Conservation (phyloP, 176 grass and related monocot species). For the Bolboschoenus planiculmis region DNA sequence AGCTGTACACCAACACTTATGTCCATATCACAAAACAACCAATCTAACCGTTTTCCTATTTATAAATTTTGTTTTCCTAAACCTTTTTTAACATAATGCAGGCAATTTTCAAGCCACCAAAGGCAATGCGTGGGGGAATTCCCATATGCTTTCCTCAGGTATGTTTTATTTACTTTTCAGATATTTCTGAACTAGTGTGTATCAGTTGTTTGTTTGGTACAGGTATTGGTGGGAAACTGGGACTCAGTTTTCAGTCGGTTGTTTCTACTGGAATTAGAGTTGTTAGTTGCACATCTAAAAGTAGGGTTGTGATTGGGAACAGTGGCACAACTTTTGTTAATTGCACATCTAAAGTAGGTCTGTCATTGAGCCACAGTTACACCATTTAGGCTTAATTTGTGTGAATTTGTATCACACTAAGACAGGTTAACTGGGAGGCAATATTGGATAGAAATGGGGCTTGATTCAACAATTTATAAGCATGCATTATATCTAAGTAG, state of each 20-base stretch:
- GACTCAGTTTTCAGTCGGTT: background rate
- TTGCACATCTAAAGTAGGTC: background rate
- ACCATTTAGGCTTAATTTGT: background rate
- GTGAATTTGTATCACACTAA: background rate
- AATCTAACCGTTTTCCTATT: background rate
- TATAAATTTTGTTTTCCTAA: constrained; percentile 21
- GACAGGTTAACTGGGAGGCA: background rate
- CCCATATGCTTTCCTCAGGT: constrained; percentile 93
- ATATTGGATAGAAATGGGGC: background rate
- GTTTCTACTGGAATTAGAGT: background rate
- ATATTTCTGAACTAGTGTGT: background rate
- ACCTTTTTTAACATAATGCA: constrained; percentile 22
- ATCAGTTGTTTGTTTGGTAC: background rate
- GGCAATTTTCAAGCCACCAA: constrained; percentile 81
- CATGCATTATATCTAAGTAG: constrained; percentile 4
- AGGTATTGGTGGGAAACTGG: background rate
- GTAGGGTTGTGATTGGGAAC: background rate
- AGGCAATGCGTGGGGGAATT: constrained; percentile 84
- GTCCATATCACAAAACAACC: too few species aligned
- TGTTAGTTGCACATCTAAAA: background rate
- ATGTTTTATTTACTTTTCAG: background rate
- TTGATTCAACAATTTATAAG: background rate
- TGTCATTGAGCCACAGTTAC: background rate
- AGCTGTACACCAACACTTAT: too few species aligned
- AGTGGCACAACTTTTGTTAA: background rate